Percentiles rank a stretch among this genome's conserved stretches.
Evolutionary conservation across 176 grass and related monocot species (phyloP).

Genomic region (Themeda triandra): DNA sequence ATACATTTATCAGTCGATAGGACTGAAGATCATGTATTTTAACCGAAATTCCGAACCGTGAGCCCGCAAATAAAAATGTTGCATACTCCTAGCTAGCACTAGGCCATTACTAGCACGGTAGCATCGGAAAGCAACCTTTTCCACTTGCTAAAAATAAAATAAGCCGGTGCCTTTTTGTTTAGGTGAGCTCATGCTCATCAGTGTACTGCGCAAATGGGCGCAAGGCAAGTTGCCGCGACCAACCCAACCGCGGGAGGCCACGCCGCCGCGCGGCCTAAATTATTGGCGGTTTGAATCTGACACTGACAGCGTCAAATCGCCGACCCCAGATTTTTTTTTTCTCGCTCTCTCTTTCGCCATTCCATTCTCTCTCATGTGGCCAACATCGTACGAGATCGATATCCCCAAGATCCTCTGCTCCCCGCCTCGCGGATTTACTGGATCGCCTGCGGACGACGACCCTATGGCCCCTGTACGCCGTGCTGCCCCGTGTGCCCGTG

Average conservation of each 20-base stretch:
- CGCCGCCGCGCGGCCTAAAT: not conserved
- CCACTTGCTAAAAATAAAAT: not conserved
- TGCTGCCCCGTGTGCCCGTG: no score
- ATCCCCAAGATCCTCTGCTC: conserved; percentile 43
- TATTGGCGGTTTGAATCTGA: conserved; percentile 38
- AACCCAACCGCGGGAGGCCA: not conserved
- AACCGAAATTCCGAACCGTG: no score
- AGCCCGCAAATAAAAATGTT: not conserved
- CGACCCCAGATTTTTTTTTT: not conserved
- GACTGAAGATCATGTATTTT: no score
- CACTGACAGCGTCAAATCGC: conserved; percentile 30
- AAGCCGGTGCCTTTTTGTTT: not conserved
- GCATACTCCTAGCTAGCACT: not conserved
- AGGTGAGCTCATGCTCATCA: not conserved
- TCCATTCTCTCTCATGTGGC: not conserved
- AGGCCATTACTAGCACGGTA: not conserved
- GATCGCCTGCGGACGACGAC: conserved; percentile 20
- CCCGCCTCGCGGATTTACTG: conserved; percentile 20
- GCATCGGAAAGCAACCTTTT: not conserved
- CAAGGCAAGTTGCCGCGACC: no score
- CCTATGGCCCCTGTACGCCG: fast-evolving
- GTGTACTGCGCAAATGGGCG: not conserved
- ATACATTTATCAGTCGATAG: no score
- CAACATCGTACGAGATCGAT: conserved; percentile 54
- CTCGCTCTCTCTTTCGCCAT: not conserved